Percentiles rank a stretch among this genome's conserved stretches.
Conservation (phyloP, 306 rosid species). For the Begonia peltatifolia region DNA sequence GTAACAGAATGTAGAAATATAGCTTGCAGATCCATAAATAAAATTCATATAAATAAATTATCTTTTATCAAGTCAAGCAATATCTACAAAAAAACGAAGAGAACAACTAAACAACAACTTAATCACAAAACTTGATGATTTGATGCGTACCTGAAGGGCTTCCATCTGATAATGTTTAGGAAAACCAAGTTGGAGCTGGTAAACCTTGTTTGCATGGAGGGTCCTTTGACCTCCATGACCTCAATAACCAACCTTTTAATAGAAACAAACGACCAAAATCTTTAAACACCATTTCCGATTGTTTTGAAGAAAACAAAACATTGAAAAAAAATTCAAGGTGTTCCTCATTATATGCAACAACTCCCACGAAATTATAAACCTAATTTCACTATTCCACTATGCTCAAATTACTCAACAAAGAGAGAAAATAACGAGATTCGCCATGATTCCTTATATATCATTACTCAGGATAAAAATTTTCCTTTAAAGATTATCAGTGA, state of each 20-base stretch:
- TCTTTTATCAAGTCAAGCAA: neutral
- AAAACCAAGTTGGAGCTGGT: slow-evolving; percentile 97
- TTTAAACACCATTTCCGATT: too few relatives aligned
- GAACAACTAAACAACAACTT: neutral
- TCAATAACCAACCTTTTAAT: slow-evolving; percentile 99
- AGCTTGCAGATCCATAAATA: slow-evolving; percentile 51
- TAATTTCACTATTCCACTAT: too few relatives aligned
- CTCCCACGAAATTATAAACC: too few relatives aligned
- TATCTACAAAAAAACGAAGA: too few relatives aligned
- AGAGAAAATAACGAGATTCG: too few relatives aligned
- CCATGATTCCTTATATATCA: too few relatives aligned
- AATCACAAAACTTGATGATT: neutral
- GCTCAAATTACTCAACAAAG: too few relatives aligned
- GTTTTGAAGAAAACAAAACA: too few relatives aligned
- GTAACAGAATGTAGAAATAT: slow-evolving; percentile 94
- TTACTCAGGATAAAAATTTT: slow-evolving; percentile 5
- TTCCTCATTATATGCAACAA: too few relatives aligned
- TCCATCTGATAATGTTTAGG: slow-evolving; percentile 99
- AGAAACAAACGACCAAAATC: too few relatives aligned
- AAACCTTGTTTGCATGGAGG: slow-evolving; percentile 71
- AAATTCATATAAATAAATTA: slow-evolving; percentile 2
- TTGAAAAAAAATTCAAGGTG: too few relatives aligned
- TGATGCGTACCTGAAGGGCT: slow-evolving; percentile 71
- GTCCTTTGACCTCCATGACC: slow-evolving; percentile 96
- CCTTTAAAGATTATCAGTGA: slow-evolving; percentile 95